These are phyloP conservation scores for Amaranthus tricolor DNA, from an alignment of 179 eudicot genomes.

Conservation along the genomic window DNA sequence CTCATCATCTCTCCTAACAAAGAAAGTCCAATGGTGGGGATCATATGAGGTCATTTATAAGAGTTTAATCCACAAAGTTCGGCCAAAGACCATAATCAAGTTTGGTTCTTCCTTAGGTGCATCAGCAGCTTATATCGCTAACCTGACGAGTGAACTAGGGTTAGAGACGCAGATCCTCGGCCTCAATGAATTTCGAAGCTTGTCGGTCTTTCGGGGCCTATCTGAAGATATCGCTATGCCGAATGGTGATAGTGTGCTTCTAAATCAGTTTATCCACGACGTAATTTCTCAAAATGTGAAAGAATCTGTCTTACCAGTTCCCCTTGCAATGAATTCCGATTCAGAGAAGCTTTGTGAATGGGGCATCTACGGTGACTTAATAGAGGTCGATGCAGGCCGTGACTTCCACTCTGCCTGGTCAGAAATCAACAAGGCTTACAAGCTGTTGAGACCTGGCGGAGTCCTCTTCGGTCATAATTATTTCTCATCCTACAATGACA, in stretches of 20 bases:
- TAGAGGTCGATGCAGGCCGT: constrained; percentile 45
- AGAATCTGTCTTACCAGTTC: constrained; percentile 35
- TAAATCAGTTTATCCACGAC: constrained; percentile 49
- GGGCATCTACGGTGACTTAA: constrained; percentile 53
- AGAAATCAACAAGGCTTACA: constrained; percentile 48
- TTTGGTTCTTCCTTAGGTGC: constrained; percentile 43
- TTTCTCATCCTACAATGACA: constrained; percentile 28
- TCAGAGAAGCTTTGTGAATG: constrained; percentile 47
- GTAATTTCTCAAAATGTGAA: constrained; percentile 37
- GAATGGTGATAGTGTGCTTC: constrained; percentile 34
- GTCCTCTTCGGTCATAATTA: constrained; percentile 48
- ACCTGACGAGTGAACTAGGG: constrained; percentile 35
- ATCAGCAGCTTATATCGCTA: constrained; percentile 47
- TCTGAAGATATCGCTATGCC: constrained; percentile 33
- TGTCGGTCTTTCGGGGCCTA: constrained; percentile 34
- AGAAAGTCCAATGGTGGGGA: constrained; percentile 34
- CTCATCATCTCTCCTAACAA: constrained; percentile 24
- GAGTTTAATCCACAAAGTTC: constrained; percentile 35
- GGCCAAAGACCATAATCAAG: constrained; percentile 49
- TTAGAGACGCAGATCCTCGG: constrained; percentile 48
- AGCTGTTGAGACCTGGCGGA: constrained; percentile 52
- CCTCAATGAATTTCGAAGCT: constrained; percentile 39
- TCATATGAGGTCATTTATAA: constrained; percentile 37
- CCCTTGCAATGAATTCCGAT: constrained; percentile 31
- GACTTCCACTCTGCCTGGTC: constrained; percentile 59